Percentiles rank a stretch among this genome's conserved stretches.
Conservation (phyloP, 2,329 filamentous ascomycete species). For the Colletotrichum caudatum region DNA sequence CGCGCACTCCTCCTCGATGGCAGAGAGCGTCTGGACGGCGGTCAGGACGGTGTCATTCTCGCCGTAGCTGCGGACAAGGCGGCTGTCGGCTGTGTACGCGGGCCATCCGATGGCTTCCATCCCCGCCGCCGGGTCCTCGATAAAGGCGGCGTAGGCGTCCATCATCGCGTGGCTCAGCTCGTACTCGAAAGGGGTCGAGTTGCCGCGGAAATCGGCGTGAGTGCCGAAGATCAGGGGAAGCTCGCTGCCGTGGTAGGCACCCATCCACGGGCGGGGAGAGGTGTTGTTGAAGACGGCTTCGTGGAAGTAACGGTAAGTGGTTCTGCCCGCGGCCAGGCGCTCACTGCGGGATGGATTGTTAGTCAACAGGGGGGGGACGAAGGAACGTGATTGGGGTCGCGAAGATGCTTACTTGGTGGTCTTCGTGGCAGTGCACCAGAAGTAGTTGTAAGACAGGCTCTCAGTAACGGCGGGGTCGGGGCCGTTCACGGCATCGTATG, state of each 20-base stretch:
- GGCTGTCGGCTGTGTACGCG: conserved; percentile 27
- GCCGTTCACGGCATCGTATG: conserved; percentile 30
- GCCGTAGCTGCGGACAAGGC: conserved; percentile 33
- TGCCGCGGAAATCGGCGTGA: conserved; percentile 42
- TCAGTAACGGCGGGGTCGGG: conserved; percentile 25
- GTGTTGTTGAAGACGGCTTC: conserved; percentile 49
- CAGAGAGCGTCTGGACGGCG: conserved; percentile 16
- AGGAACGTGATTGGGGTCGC: accelerated
- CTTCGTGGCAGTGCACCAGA: conserved; percentile 37
- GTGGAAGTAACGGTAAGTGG: conserved; percentile 47
- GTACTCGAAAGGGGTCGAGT: conserved; percentile 39
- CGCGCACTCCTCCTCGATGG: conserved; percentile 27
- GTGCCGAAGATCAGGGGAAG: conserved; percentile 52
- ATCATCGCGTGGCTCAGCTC: conserved; percentile 39
- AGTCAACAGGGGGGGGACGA: not conserved
- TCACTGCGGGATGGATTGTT: not conserved
- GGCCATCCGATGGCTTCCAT: conserved; percentile 34
- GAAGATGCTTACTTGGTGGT: conserved; percentile 28
- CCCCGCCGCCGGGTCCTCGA: conserved; percentile 32
- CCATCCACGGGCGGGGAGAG: conserved; percentile 45
- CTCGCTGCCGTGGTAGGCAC: conserved; percentile 49
- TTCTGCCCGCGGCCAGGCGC: conserved; percentile 31
- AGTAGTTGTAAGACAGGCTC: conserved; percentile 31
- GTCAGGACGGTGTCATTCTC: conserved; percentile 30
- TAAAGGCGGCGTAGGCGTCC: conserved; percentile 33